Conservation (phyloP, 768 basidiomycete species). For the Hypholoma sublateritium region DNA sequence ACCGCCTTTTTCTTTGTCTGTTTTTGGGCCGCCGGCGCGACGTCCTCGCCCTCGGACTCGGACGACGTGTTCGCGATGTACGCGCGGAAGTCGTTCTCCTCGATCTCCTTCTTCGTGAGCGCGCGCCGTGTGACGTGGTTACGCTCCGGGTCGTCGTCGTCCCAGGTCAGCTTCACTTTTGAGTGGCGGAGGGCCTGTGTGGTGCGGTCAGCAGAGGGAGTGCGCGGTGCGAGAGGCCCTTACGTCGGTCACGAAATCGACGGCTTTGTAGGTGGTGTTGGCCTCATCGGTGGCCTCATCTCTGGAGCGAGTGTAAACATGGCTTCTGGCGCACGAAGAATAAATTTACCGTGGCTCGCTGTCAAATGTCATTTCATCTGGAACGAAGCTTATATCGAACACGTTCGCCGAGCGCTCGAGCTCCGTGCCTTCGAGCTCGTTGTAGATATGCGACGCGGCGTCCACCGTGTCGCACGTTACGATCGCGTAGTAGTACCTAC, state of each 20-base stretch:
- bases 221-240: slow-evolving; percentile 24
- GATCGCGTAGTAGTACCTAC: slow-evolving; percentile 94
- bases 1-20: slow-evolving; percentile 31
- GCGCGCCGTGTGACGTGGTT: slow-evolving; percentile 74
- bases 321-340: not conserved
- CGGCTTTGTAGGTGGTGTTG: slow-evolving; percentile 59
- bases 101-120: slow-evolving; percentile 82
- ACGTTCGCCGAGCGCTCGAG: slow-evolving; percentile 96
- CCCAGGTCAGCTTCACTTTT: slow-evolving; percentile 98
- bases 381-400: slow-evolving; percentile 92
- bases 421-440: slow-evolving; percentile 92
- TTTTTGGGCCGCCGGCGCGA: slow-evolving; percentile 1
- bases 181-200: slow-evolving; percentile 91
- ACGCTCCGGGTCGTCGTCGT: slow-evolving; percentile 93
- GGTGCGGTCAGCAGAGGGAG: not conserved
- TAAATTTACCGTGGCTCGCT: slow-evolving; percentile 65
- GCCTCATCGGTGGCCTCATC: slow-evolving; percentile 81
- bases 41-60: slow-evolving; percentile 46
- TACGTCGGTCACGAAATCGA: slow-evolving; percentile 94
- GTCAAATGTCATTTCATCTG: slow-evolving; percentile 85
- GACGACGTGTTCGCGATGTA: slow-evolving; percentile 75
- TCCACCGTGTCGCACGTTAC: slow-evolving; percentile 81
- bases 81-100: slow-evolving; percentile 86
- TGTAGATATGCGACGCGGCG: slow-evolving; percentile 76
- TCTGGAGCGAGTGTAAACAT: slow-evolving; percentile 36